Base-by-base conservation (phyloP, 495 filamentous ascomycete genomes). In the Entonaema liquescens region DNA sequence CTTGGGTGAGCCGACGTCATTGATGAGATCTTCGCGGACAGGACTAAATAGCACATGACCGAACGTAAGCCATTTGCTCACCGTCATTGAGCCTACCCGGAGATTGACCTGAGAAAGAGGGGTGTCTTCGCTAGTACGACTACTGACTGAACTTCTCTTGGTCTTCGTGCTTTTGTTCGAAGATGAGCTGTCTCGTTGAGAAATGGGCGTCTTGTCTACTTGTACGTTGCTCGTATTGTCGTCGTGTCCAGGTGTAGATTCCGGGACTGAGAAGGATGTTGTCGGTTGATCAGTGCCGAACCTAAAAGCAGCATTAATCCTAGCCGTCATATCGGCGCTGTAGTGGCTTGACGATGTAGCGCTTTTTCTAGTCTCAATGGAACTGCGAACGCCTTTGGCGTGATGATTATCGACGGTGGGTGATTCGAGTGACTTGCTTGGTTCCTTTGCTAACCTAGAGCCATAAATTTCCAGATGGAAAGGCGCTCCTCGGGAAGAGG, bases 41-140 rank as follows among this genome's bases (percentile, higher is more conserved):
- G 96, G 95, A 72, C 92, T 96, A 80, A 99, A 97, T 8, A 99
- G 87, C 0, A 98, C 94, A 59, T 94, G 89, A 13, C 95, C 95
- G 79, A 97, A 98, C 7, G 93, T 95, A 23, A 99, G 86, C 94
- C 95, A 98, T 65, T 87, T 87, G 75, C 83, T 85, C 21, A 88
- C 85, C 19, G 85, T 88, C 85, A 88, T 87, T 25, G 83, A 86
- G 42, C 90, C 92, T 4, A 94, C 93, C 12, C 93, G 86, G 58
- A 98, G 88, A 79, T 96, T 95, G 49, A 92, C 92, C 61, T 91
- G 89, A 0, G 91, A 88, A 15, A 88, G 85, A 7, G 90, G 86
- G 12, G 87, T 89, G 58, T 87, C 73, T 42, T 79, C 77, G 44
- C 79, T 83, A 55, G 60, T 77, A 25, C 80, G 77, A 63, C 85